phyloP scores from a whole-genome alignment of 805 yeast species.

The Saccharomycopsis fermentans region DNA sequence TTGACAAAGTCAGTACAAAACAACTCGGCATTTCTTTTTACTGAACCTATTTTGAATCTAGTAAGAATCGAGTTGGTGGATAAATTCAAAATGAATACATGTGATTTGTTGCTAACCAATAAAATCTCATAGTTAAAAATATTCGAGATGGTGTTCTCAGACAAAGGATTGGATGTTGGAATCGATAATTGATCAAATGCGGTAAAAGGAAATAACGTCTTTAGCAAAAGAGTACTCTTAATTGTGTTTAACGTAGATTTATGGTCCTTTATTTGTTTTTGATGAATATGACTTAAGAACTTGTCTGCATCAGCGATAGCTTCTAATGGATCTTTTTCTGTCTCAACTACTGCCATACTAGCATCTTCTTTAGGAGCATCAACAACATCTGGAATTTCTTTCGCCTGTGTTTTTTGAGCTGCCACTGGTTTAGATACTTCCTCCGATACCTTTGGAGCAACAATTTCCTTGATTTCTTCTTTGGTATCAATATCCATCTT shows the following conservation, averaged over 20 bases:
- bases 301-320: conserved; percentile 15
- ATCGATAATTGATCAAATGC: conserved; percentile 5
- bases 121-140: conserved; percentile 12
- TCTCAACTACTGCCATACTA: not conserved
- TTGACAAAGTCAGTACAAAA: conserved; percentile 8
- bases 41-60: conserved; percentile 2
- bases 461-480: not conserved
- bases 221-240: conserved; percentile 6
- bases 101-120: conserved; percentile 8
- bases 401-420: not conserved
- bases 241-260: conserved; percentile 14
- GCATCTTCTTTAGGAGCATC: not conserved
- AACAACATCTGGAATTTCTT: not conserved
- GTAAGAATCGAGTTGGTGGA: conserved; percentile 7
- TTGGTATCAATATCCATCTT: conserved; percentile 15
- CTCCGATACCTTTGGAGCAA: not conserved
- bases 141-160: not conserved
- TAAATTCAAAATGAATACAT: conserved; percentile 12
- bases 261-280: conserved; percentile 16
- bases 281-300: conserved; percentile 14
- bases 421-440: not conserved
- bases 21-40: not conserved
- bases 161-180: conserved; percentile 1
- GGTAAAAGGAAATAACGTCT: conserved; percentile 8
- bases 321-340: conserved; percentile 4